Percentiles rank a stretch among this genome's conserved stretches.
These are phyloP conservation scores for Pythium vanterpoolii DNA, from an alignment of 352 stramenopile genomes.

Conservation along the genomic window DNA sequence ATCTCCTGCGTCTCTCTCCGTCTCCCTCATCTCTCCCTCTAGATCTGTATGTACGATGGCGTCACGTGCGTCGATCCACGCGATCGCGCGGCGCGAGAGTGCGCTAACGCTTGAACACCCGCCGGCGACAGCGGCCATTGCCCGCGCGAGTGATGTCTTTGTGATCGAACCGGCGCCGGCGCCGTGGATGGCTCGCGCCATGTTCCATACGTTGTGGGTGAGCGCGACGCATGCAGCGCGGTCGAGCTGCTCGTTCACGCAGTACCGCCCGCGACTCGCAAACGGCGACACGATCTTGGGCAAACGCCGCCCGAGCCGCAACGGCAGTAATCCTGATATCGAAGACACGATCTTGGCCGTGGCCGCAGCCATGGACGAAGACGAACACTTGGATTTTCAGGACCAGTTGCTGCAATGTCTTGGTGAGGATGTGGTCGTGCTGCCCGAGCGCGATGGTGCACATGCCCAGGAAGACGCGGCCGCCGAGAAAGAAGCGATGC, in stretches of 20 bases:
- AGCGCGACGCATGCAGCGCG: conserved; percentile 49
- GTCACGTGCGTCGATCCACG: not conserved
- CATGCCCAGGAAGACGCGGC: not conserved
- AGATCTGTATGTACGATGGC: too few relatives aligned
- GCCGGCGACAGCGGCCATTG: conserved; percentile 23
- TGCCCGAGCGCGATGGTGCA: conserved; percentile 25
- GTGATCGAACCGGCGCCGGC: conserved; percentile 13
- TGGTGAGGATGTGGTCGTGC: conserved; percentile 56
- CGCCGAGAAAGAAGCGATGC: conserved; percentile 9
- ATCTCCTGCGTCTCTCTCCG: not conserved
- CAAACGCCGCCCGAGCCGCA: conserved; percentile 1
- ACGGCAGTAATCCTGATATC: conserved; percentile 3
- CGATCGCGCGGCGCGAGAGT: conserved; percentile 45
- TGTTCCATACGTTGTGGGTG: conserved; percentile 65
- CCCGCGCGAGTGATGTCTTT: not conserved
- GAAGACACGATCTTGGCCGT: conserved; percentile 22
- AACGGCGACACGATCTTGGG: conserved; percentile 20
- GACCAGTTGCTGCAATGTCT: conserved; percentile 47
- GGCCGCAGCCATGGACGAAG: conserved; percentile 22
- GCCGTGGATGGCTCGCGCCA: conserved; percentile 61
- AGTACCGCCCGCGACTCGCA: conserved; percentile 17
- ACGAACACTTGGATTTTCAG: conserved; percentile 37
- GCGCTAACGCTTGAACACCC: conserved; percentile 56
- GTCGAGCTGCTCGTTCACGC: conserved; percentile 62
- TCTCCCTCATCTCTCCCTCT: not conserved